Evolutionary conservation across 495 filamentous ascomycete genomes (phyloP).

Genomic region (Penicillium diatomitis): DNA sequence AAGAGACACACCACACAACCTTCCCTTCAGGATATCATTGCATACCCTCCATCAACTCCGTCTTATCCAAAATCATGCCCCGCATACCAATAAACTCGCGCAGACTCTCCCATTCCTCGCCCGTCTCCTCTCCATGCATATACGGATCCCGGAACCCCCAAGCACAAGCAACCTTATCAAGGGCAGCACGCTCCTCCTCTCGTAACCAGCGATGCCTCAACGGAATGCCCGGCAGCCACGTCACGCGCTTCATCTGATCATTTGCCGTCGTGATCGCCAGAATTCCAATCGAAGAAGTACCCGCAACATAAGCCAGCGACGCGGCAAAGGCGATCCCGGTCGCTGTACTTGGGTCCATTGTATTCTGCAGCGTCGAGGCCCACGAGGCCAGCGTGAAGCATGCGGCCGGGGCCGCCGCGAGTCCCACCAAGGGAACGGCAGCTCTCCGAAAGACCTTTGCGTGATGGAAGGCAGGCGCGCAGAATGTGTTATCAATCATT

Average conservation of each 20-base stretch:
- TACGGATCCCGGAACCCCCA: slow-evolving; percentile 84
- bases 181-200: slow-evolving; percentile 84
- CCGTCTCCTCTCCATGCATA: slow-evolving; percentile 81
- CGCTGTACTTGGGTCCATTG: slow-evolving; percentile 60
- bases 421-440: slow-evolving; percentile 39
- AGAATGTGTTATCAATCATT: slow-evolving; percentile 72
- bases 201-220: slow-evolving; percentile 79
- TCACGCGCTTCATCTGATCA: slow-evolving; percentile 89
- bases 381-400: slow-evolving; percentile 57
- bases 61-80: slow-evolving; percentile 82
- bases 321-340: slow-evolving; percentile 74
- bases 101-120: slow-evolving; percentile 77
- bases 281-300: slow-evolving; percentile 70
- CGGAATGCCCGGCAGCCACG: slow-evolving; percentile 73
- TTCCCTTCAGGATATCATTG: slow-evolving; percentile 31
- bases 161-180: slow-evolving; percentile 73
- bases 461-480: slow-evolving; percentile 59
- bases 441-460: slow-evolving; percentile 51
- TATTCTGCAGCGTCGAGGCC: slow-evolving; percentile 49
- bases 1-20: no score
- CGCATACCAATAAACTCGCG: slow-evolving; percentile 69
- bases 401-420: slow-evolving; percentile 55
- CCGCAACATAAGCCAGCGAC: slow-evolving; percentile 68
- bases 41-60: slow-evolving; percentile 88
- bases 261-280: slow-evolving; percentile 77